phyloP scores from a whole-genome alignment of 495 filamentous ascomycete genomes.

The Podospora pseudocomata region DNA sequence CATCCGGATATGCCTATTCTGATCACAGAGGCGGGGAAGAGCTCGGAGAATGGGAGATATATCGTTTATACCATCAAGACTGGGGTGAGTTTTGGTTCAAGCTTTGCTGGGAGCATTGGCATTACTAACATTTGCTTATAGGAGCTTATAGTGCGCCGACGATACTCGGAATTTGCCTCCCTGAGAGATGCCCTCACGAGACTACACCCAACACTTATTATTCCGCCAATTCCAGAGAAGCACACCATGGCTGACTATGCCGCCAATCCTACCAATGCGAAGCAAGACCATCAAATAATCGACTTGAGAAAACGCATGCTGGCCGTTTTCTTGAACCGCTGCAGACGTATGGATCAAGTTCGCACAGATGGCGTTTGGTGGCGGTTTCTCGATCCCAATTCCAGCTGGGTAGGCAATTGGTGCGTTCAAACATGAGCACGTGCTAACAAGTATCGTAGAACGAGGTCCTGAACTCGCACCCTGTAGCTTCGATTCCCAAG shows the following conservation, averaged over 20 bases:
- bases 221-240: conserved; percentile 97
- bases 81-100: conserved; percentile 57
- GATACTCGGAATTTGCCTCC: conserved; percentile 97
- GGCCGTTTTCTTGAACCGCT: conserved; percentile 89
- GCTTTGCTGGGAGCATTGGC: neutral
- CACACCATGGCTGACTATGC: conserved; percentile 98
- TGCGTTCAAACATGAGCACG: neutral
- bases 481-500: conserved; percentile 87
- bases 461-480: conserved; percentile 86
- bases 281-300: conserved; percentile 94
- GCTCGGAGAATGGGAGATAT: conserved; percentile 77
- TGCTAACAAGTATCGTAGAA: conserved; percentile 56
- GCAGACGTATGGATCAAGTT: conserved; percentile 87
- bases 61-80: conserved; percentile 97
- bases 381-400: conserved; percentile 95
- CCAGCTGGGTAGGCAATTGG: conserved; percentile 80
- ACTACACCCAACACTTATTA: conserved; percentile 88
- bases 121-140: conserved; percentile 39
- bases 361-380: conserved; percentile 94
- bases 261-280: conserved; percentile 93
- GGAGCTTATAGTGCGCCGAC: conserved; percentile 90
- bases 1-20: conserved; percentile 83
- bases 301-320: conserved; percentile 95
- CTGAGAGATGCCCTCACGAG: conserved; percentile 81
- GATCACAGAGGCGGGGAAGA: conserved; percentile 94